Percentiles rank a stretch among this genome's conserved stretches.
phyloP scores from a whole-genome alignment of 2,329 filamentous ascomycete genomes.

The Phoma sp. region DNA sequence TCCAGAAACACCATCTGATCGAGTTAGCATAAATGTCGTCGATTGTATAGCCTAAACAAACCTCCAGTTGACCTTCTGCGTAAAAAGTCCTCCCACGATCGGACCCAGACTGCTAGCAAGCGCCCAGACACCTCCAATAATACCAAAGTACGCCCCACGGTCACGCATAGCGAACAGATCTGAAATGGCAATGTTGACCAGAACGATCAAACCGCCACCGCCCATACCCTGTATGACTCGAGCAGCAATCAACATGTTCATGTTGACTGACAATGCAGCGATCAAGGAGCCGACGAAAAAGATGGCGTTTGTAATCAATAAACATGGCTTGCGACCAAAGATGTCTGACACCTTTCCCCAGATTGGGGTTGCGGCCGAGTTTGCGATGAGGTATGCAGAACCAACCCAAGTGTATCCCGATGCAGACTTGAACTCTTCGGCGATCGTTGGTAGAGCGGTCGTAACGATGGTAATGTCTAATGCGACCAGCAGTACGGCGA shows the following conservation, averaged over 20 bases:
- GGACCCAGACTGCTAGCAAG: slow-evolving; percentile 71
- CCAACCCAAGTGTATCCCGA: slow-evolving; percentile 63
- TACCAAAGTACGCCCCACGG: slow-evolving; percentile 68
- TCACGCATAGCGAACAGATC: slow-evolving; percentile 68
- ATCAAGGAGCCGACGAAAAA: slow-evolving; percentile 70
- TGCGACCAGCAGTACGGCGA: slow-evolving; percentile 67
- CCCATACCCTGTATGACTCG: slow-evolving; percentile 70
- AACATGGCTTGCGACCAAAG: slow-evolving; percentile 69
- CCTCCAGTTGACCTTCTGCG: slow-evolving; percentile 69
- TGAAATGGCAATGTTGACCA: slow-evolving; percentile 69
- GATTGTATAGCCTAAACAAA: slow-evolving; percentile 31
- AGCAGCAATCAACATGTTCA: slow-evolving; percentile 69
- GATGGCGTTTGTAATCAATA: slow-evolving; percentile 66
- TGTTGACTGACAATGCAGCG: slow-evolving; percentile 64
- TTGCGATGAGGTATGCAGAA: slow-evolving; percentile 59
- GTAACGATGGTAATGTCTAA: slow-evolving; percentile 70
- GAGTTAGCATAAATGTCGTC: background rate
- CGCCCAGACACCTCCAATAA: slow-evolving; percentile 73
- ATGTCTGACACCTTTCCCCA: slow-evolving; percentile 73
- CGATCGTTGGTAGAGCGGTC: slow-evolving; percentile 68
- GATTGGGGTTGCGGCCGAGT: slow-evolving; percentile 60
- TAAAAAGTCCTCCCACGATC: slow-evolving; percentile 71
- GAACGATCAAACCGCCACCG: slow-evolving; percentile 68
- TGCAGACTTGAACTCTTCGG: slow-evolving; percentile 59
- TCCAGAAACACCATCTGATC: slow-evolving; percentile 57